Evolutionary conservation across 257 asterid genomes (phyloP).

Genomic region (Solanum dulcamara): DNA sequence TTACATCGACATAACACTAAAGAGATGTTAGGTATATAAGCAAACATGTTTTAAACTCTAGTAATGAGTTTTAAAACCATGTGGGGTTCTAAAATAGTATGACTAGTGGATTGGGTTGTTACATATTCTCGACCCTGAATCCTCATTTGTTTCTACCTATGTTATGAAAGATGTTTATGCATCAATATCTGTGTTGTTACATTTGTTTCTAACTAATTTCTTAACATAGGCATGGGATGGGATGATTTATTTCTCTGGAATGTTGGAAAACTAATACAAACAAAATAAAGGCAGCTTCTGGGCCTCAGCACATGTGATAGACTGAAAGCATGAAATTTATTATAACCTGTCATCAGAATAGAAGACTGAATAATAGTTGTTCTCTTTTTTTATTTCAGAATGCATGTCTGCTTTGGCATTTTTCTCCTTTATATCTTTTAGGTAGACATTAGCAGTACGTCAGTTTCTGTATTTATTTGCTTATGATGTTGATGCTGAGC

Average conservation of each 20-base stretch:
- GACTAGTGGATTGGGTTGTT: neutral
- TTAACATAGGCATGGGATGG: neutral
- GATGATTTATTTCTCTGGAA: neutral
- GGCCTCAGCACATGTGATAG: constrained; percentile 18
- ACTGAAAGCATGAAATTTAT: neutral
- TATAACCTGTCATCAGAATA: neutral
- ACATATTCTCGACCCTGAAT: neutral
- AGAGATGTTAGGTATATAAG: neutral
- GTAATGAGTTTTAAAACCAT: neutral
- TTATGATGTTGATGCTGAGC: neutral
- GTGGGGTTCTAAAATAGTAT: neutral
- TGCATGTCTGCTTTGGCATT: constrained; percentile 5
- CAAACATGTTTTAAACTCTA: neutral
- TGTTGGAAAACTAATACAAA: neutral
- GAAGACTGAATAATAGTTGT: constrained; percentile 1
- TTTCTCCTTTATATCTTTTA: neutral
- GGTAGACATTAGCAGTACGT: neutral
- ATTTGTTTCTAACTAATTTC: neutral
- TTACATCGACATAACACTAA: neutral
- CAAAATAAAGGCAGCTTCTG: neutral
- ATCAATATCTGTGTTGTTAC: neutral
- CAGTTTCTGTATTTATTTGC: neutral
- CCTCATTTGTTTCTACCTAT: neutral
- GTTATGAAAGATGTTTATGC: neutral
- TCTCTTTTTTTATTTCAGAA: neutral